A percentile compares a stretch with the other conserved stretches of the same genome.
phyloP scores from a whole-genome alignment of 108 stramenopile species.

The Epithemia pelagica region DNA sequence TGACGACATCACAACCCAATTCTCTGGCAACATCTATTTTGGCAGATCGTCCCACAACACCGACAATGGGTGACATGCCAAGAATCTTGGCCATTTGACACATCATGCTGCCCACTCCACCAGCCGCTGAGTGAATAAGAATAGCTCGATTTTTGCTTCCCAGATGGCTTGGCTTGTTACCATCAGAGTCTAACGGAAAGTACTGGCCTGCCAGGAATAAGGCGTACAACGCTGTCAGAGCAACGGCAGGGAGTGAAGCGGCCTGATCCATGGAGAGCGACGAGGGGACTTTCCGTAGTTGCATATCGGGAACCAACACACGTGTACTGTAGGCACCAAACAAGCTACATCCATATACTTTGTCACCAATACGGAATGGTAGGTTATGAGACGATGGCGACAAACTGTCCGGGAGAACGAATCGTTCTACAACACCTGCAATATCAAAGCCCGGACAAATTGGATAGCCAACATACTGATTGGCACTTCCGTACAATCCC shows the following conservation, averaged over 20 bases:
- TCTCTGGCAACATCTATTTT: constrained; percentile 63
- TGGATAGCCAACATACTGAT: constrained; percentile 82
- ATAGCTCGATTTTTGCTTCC: constrained; percentile 49
- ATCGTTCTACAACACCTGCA: constrained; percentile 52
- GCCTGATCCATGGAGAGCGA: constrained; percentile 46
- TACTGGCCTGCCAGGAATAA: constrained; percentile 67
- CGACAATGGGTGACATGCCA: constrained; percentile 63
- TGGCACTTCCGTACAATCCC: constrained; percentile 84
- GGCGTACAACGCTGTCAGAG: constrained; percentile 79
- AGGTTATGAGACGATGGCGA: neutral
- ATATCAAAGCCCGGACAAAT: constrained; percentile 89
- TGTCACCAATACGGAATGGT: constrained; percentile 51
- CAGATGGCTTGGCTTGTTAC: constrained; percentile 4
- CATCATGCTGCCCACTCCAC: constrained; percentile 81
- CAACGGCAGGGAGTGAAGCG: constrained; percentile 75
- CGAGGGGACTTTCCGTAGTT: constrained; percentile 61
- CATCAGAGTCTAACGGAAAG: constrained; percentile 4
- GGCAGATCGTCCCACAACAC: constrained; percentile 70
- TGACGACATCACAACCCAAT: constrained; percentile 76
- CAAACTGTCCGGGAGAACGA: neutral
- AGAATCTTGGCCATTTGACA: constrained; percentile 81
- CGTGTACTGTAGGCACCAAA: constrained; percentile 80
- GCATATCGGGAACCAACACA: constrained; percentile 60
- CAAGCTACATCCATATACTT: constrained; percentile 76
- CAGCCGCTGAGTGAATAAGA: constrained; percentile 84